Conservation (phyloP, 1,139 yeast species). For the Lodderomyces oxycetoniae region DNA sequence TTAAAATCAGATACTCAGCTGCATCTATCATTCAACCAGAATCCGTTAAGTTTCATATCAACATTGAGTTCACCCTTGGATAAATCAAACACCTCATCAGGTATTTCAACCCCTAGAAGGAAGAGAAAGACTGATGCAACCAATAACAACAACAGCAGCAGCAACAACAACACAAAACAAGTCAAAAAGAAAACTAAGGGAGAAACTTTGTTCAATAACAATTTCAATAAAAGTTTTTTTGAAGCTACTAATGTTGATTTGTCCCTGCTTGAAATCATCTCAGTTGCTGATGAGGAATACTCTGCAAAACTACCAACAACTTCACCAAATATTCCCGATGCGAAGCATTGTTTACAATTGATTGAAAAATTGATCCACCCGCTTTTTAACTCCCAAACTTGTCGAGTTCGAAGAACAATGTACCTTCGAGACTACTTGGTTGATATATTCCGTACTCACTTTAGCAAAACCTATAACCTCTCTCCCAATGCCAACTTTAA, state of each 20-base stretch:
- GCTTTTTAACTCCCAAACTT: constrained; percentile 7
- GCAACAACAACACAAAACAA: constrained; percentile 1
- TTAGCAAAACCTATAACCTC: constrained; percentile 9
- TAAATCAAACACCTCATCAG: constrained; percentile 4
- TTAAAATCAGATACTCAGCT: constrained; percentile 8
- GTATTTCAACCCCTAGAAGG: constrained; percentile 2
- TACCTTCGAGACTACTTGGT: constrained; percentile 9
- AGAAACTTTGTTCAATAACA: background rate
- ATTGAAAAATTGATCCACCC: constrained; percentile 12
- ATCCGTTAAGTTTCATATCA: constrained; percentile 5
- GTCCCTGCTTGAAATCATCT: constrained; percentile 7
- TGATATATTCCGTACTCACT: background rate
- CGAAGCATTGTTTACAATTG: constrained; percentile 9
- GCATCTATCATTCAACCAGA: constrained; percentile 9
- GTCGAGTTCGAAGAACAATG: constrained; percentile 12
- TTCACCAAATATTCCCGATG: constrained; percentile 9
- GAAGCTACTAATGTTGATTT: constrained; percentile 8
- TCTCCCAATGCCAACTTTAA: constrained; percentile 12
- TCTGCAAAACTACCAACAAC: constrained; percentile 8
- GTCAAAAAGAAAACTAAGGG: background rate
- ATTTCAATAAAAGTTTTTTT: constrained; percentile 1
- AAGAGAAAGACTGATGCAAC: background rate
- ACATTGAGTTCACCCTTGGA: constrained; percentile 8
- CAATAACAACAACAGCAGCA: constrained; percentile 1
- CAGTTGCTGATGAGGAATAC: constrained; percentile 11